Evolutionary conservation across 139 green algal genomes (phyloP).

Genomic region (Micromonas pusilla): DNA sequence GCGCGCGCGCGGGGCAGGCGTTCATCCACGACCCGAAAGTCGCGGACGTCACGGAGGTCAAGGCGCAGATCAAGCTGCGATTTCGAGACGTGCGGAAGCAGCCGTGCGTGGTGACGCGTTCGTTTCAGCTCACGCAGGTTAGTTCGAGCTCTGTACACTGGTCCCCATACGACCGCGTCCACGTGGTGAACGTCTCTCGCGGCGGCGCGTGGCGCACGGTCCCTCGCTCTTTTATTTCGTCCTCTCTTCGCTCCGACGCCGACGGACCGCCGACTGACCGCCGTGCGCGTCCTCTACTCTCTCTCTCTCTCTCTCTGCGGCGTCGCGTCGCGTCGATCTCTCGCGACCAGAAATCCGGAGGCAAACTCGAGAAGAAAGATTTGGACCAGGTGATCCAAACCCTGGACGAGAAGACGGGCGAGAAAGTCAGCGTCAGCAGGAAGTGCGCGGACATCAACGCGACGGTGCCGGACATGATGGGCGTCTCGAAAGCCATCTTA

Average conservation of each 20-base stretch:
- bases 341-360: conserved; percentile 39
- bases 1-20: conserved; percentile 69
- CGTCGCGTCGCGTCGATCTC: no score
- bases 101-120: conserved; percentile 71
- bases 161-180: no score
- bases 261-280: no score
- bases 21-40: conserved; percentile 93
- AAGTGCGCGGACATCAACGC: conserved; percentile 85
- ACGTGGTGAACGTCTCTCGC: no score
- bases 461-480: conserved; percentile 85
- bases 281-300: no score
- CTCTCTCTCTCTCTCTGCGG: no score
- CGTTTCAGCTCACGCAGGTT: conserved; percentile 72
- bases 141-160: no score
- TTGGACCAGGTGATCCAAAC: conserved; percentile 34
- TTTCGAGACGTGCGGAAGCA: conserved; percentile 57
- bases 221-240: no score
- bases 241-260: no score
- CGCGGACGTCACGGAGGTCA: conserved; percentile 83
- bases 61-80: conserved; percentile 92
- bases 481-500: conserved; percentile 84
- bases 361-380: conserved; percentile 47
- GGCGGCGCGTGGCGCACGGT: no score
- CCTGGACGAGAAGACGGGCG: conserved; percentile 57
- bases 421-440: conserved; percentile 61